Evolutionary conservation across 768 basidiomycete genomes (phyloP), one percentile per base, ranked within the genome.

Genomic region (Hypholoma fasciculare): DNA sequence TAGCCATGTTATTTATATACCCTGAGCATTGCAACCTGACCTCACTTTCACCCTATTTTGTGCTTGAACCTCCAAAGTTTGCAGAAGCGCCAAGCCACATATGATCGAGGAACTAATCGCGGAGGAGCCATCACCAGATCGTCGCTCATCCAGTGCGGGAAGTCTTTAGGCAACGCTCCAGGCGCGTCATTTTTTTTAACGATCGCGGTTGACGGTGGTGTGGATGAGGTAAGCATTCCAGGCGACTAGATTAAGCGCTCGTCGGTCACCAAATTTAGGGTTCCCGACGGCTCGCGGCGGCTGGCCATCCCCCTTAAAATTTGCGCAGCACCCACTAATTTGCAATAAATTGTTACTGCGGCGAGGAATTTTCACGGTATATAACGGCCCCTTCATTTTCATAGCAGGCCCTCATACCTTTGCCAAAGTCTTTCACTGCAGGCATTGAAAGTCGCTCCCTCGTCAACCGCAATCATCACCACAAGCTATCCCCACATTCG

Each of bases 1-100:
- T 47, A 47, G 43, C 26, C 51, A 14, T 52, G 51, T 52, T 54
- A 23, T 46, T 26, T 17, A 30, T 54, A 54, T 54, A 54, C 54
- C 54, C 54, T 47, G 54, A 54, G 54, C 36, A 54, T 47, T 47
- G 54, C 54, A 54, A 54, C 34, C 36, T 37, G 34, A 44, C 43
- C 36, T 26, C 19, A 8, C 19, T 38, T 51, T 51, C 20, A 20
- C 50, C 14, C 14, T 4, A 23, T 26, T 27, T 27, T 49, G 46
- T 26, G 7, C 5, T 20, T 20, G 50, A n/a, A 6, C 50, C 14
- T 38, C 49, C 23, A 36, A 52, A 52, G 26, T 38, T 26, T 52
- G 17, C 20, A 13, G 13, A 9, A 34, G 13, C 49, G 49, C 48
- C 48, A 49, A 49, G 48, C 27, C 4, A 27, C 2, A 34, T 9